Evolutionary conservation across 2,329 filamentous ascomycete genomes (phyloP), one percentile per base, ranked within the genome.

Genomic region (Sporothrix mexicana): DNA sequence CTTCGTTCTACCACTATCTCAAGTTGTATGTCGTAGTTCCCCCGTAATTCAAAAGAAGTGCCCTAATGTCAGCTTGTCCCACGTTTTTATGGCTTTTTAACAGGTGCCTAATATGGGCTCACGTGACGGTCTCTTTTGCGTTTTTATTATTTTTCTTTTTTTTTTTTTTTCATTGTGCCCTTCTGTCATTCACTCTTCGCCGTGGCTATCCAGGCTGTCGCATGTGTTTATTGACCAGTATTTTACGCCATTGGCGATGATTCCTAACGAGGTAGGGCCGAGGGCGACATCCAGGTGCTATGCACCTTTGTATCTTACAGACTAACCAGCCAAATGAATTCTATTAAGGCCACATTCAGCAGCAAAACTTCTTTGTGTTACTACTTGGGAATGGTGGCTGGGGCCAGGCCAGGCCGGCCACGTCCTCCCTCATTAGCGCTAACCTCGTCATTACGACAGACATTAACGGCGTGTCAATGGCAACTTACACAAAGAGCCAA

Each of bases 371-470:
- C 30, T 36, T 36, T 36, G 30, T 36, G 30, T 7, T 36, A 36
- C 23, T n/a, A 12, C 6, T 1, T n/a, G 8, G 7, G 25, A 15
- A 64, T 45, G 45, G 59, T 64, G 59, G 59, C 59, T 64, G 59
- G 59, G 59, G 59, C 59, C 59, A 62, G 59, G 36, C 59, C 59
- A 9, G 59, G 59, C 59, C n/a, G 59, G 59, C 59, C 59, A 62
- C 30, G 30, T 36, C 30, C 7, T 7, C 30, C 30, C 30, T 36
- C 30, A 36, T 36, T 36, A 36, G 30, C 30, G 7, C 30, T 41
- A 10, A 17, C 9, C 51, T 23, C 20, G 20, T 55, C 20, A 20
- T 55, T 20, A 9, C 7, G 51, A 55, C 20, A 53, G 51, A 23
- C 23, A 17, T 15, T 15, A 55, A 36, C 7, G 30, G 51, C 51